phyloP scores from a whole-genome alignment of 2,329 filamentous ascomycete species.

The Sporothrix luriei region DNA sequence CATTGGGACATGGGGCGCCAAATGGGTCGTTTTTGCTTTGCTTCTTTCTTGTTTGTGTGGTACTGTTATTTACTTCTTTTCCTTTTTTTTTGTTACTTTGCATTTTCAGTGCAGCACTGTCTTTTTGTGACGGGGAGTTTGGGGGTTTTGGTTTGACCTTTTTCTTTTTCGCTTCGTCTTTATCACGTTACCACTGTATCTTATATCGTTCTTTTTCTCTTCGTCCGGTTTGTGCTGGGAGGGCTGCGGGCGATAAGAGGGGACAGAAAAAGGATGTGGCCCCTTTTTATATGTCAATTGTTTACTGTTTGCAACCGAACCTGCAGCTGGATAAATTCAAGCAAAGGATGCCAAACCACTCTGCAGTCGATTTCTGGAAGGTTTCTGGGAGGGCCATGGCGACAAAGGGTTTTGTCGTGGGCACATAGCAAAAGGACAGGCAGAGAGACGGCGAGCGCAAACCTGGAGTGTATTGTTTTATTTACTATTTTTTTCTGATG shows the following conservation, averaged over 20 bases:
- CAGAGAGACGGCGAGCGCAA: slow-evolving; percentile 12
- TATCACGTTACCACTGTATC: not conserved
- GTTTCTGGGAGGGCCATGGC: not conserved
- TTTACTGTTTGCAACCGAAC: not conserved
- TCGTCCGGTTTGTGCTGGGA: slow-evolving; percentile 3
- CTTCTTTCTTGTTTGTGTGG: not conserved
- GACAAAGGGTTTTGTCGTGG: not conserved
- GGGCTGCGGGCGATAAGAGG: not conserved
- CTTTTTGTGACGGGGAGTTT: slow-evolving; percentile 7
- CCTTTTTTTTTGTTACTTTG: not conserved
- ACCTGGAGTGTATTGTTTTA: not conserved
- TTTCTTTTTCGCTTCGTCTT: not conserved
- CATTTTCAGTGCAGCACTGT: not conserved
- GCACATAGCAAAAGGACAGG: not conserved
- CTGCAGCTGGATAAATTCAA: slow-evolving; percentile 16
- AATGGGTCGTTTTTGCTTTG: slow-evolving; percentile 4
- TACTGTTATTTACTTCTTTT: too few relatives aligned
- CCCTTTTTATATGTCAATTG: not conserved
- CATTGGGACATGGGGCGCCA: slow-evolving; percentile 24
- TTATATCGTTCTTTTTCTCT: not conserved
- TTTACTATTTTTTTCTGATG: not conserved
- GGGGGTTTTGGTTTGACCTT: not conserved
- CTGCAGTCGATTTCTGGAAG: not conserved
- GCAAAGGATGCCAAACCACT: not conserved
- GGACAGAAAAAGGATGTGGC: too few relatives aligned